Evolutionary conservation across 306 rosid genomes (phyloP).

Genomic region (Vigna reflexopilosa): DNA sequence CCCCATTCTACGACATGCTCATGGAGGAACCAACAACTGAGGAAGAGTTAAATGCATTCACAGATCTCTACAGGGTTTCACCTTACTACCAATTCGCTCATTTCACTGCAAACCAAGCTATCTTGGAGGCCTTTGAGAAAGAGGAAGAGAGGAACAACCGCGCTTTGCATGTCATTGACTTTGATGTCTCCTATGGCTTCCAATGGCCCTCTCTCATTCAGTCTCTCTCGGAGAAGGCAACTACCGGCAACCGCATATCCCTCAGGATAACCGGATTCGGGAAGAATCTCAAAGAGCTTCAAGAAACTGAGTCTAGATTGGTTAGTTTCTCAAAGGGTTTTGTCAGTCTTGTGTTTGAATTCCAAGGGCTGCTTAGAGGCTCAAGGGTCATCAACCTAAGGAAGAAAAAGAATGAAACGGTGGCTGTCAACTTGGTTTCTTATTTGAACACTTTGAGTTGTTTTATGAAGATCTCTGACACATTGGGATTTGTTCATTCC

Average conservation of each 20-base stretch:
- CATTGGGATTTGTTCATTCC: constrained; percentile 66
- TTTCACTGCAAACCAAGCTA: constrained; percentile 82
- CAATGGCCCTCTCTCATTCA: constrained; percentile 90
- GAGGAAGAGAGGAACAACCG: constrained; percentile 63
- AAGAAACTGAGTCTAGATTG: constrained; percentile 72
- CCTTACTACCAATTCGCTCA: constrained; percentile 84
- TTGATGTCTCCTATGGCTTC: constrained; percentile 76
- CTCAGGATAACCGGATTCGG: constrained; percentile 73
- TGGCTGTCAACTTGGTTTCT: constrained; percentile 73
- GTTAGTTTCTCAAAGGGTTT: constrained; percentile 72
- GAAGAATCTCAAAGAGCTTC: constrained; percentile 57
- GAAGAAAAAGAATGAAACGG: constrained; percentile 69
- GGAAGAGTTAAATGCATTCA: constrained; percentile 68
- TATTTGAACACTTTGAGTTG: constrained; percentile 56
- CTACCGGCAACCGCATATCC: constrained; percentile 50
- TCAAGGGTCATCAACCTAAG: constrained; percentile 56
- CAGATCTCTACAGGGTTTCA: constrained; percentile 67
- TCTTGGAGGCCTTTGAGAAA: constrained; percentile 72
- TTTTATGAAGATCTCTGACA: constrained; percentile 57
- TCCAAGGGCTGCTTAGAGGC: constrained; percentile 68
- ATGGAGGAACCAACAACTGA: constrained; percentile 66
- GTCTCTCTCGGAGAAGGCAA: constrained; percentile 78
- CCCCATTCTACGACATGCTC: constrained; percentile 72
- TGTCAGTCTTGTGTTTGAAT: constrained; percentile 61
- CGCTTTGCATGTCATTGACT: constrained; percentile 70